phyloP scores from a whole-genome alignment of 2,329 filamentous ascomycete species.

The Zymoseptoria crescenta region DNA sequence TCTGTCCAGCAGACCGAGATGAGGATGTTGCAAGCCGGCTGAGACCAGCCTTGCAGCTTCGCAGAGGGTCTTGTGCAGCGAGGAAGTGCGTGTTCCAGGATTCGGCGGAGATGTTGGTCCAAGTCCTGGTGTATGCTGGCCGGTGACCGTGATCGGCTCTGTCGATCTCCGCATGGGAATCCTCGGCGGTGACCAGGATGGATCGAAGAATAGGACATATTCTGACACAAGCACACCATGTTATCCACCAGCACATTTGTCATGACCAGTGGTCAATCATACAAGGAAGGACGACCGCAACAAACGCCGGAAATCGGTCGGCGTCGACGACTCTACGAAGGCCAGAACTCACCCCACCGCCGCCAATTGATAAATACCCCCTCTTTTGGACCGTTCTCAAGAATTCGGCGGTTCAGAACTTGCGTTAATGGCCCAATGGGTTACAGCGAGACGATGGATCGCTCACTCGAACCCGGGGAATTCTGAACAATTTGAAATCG shows the following conservation, averaged over 20 bases:
- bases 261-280: background rate
- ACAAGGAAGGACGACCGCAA: background rate
- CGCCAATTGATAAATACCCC: too few relatives aligned
- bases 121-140: background rate
- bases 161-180: background rate
- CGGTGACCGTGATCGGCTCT: background rate
- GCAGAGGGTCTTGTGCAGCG: background rate
- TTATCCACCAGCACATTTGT: background rate
- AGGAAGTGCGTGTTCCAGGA: background rate
- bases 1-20: constrained; percentile 29
- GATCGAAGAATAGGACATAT: background rate
- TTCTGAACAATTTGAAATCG: background rate
- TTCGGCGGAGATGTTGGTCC: background rate
- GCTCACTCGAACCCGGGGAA: too few relatives aligned
- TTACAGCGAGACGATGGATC: too few relatives aligned
- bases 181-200: background rate
- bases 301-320: background rate
- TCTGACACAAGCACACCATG: background rate
- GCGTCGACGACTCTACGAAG: background rate
- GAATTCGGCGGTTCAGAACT: too few relatives aligned
- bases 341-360: too few relatives aligned
- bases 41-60: background rate
- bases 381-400: too few relatives aligned
- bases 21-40: constrained; percentile 1
- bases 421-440: too few relatives aligned